Evolutionary conservation across 169 alveolate genomes (phyloP).

Genomic region (Plasmodium adleri): DNA sequence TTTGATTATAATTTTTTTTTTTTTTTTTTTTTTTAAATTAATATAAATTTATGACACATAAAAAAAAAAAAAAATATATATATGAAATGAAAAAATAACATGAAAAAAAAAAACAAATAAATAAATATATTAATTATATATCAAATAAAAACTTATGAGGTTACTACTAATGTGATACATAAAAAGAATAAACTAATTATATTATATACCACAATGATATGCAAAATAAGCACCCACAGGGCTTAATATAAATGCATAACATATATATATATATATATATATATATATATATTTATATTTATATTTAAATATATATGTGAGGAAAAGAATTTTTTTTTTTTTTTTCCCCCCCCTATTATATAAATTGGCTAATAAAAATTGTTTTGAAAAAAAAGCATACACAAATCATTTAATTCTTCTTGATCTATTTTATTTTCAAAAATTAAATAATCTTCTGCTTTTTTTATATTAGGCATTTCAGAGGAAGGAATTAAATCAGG

Average conservation of each 20-base stretch:
- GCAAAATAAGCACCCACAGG: too few relatives aligned
- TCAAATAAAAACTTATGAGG: too few relatives aligned
- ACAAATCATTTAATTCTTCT: slow-evolving; percentile 49
- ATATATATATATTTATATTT: not conserved
- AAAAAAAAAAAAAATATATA: not conserved
- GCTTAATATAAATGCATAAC: too few relatives aligned
- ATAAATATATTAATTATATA: too few relatives aligned
- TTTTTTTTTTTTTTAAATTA: too few relatives aligned
- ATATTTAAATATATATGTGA: not conserved
- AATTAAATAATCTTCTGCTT: slow-evolving; percentile 40
- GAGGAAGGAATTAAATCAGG: slow-evolving; percentile 34
- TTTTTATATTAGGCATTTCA: slow-evolving; percentile 30
- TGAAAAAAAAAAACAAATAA: not conserved
- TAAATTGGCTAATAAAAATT: slow-evolving; percentile 5
- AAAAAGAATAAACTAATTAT: too few relatives aligned
- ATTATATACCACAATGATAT: too few relatives aligned
- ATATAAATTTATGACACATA: too few relatives aligned
- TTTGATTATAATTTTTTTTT: not conserved
- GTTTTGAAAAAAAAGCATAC: slow-evolving; percentile 44
- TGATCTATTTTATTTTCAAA: slow-evolving; percentile 32
- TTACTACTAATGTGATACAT: too few relatives aligned
- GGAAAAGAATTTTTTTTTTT: not conserved
- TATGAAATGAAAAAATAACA: not conserved
- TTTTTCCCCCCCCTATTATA: not conserved
- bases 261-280: too few relatives aligned